phyloP scores from a whole-genome alignment of 345 rosid genomes.

The Eucalyptus rudis region DNA sequence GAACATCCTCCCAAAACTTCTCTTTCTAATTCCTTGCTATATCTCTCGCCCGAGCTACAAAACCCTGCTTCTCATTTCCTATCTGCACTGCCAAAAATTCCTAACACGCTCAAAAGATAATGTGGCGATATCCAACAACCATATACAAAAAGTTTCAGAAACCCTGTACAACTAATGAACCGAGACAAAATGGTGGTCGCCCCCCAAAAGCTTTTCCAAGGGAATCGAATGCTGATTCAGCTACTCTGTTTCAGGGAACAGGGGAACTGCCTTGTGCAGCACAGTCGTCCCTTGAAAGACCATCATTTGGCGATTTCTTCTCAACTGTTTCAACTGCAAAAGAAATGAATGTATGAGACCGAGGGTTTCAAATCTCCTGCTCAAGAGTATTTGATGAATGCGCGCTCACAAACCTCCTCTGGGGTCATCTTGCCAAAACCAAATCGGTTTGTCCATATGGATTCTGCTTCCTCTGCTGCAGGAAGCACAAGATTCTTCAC shows the following conservation, averaged over 20 bases:
- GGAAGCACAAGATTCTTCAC: constrained; percentile 74
- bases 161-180: neutral
- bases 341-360: neutral
- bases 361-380: neutral
- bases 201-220: neutral
- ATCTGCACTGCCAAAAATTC: neutral
- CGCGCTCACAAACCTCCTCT: constrained; percentile 38
- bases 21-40: neutral
- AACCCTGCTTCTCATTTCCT: neutral
- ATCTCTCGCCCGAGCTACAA: neutral
- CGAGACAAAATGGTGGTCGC: neutral
- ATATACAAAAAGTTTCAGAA: neutral
- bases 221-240: neutral
- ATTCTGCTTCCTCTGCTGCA: constrained; percentile 79
- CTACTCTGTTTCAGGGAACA: neutral
- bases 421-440: constrained; percentile 47
- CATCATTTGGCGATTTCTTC: constrained; percentile 62
- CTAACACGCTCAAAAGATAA: neutral
- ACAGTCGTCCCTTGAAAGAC: constrained; percentile 74
- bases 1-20: neutral
- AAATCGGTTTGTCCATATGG: constrained; percentile 86
- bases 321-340: constrained; percentile 27
- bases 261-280: constrained; percentile 57
- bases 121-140: neutral
- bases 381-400: neutral